These are phyloP conservation scores for Aphanomyces astaci DNA, from an alignment of 352 stramenopile species.

Conservation along the genomic window DNA sequence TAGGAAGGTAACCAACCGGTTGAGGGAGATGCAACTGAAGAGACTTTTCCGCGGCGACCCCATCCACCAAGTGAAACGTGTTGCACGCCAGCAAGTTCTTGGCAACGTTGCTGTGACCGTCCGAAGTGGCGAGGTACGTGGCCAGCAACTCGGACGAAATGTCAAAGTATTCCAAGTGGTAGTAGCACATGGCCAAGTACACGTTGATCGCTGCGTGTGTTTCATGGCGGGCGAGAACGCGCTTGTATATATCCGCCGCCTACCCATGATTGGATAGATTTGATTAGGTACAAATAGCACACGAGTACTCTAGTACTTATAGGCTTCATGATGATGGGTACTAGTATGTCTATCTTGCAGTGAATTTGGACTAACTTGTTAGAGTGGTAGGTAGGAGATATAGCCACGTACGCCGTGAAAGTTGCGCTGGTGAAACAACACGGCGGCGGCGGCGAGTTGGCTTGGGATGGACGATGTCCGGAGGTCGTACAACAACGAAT, in stretches of 20 bases:
- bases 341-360: no score
- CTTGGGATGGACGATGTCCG: neutral
- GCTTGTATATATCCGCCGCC: slow-evolving; percentile 65
- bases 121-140: slow-evolving; percentile 37
- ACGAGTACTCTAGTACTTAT: no score
- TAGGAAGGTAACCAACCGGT: no score
- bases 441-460: slow-evolving; percentile 21
- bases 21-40: neutral
- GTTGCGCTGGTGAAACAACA: slow-evolving; percentile 33
- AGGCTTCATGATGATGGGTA: no score
- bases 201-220: slow-evolving; percentile 40
- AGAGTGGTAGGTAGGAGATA: neutral
- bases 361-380: no score
- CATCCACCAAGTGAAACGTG: slow-evolving; percentile 52
- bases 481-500: neutral
- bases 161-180: slow-evolving; percentile 61
- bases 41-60: slow-evolving; percentile 31
- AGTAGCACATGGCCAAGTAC: slow-evolving; percentile 74
- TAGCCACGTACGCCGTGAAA: slow-evolving; percentile 31
- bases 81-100: slow-evolving; percentile 61
- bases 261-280: no score
- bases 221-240: slow-evolving; percentile 30
- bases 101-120: slow-evolving; percentile 54
- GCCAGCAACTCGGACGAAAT: slow-evolving; percentile 52
- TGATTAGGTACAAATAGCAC: no score